Evolutionary conservation across 176 grass and related monocot species (phyloP), one percentile per base, ranked within the genome.

Genomic region (Eleusine indica): DNA sequence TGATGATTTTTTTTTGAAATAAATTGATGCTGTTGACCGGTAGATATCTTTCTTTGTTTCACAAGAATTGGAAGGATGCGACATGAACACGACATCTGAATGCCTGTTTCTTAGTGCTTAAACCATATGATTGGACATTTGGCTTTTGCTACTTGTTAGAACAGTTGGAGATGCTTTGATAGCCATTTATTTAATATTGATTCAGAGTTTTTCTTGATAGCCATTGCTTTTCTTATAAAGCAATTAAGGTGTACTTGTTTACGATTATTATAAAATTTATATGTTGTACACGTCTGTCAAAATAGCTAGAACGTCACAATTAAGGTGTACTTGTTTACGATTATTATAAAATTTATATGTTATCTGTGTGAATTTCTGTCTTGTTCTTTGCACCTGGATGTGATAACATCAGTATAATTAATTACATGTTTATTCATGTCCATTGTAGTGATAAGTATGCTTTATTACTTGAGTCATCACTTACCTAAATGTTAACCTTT

Each of bases 71-170:
- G 17, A 79, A 79, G 1, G 42, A 28, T 41, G 41, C 29, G 77
- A 66, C 58, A 14, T 86, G 75, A 74, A 57, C 28, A 44, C 66
- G 75, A 29, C 66, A 81, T 69, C 80, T 6, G 40, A 74, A 58
- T 64, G 41, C 63, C 30, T 74, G 42, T 9, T 87, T 61, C 80
- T 86, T 74, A 54, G 42, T 80, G 30, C 30, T 90, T 30, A 60
- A 35, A 60, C 49, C 70, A 15, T 85, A 68, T 63, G 52, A 73
- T 66, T 32, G 22, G 49, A 78, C 41, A 19, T 74, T 68, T 57
- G 21, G 72, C 68, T 11, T 62, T 61, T 49, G 7, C 49, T 73
- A 18, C 67, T 86, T 78, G 12, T 22, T 0, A 61, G 21, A 83
- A 68, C 56, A 70, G 61, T 69, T 42, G 30, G 35, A 63, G 39